Percentiles rank a stretch among this genome's conserved stretches.
phyloP scores from a whole-genome alignment of 1,139 yeast genomes.

The Eremothecium gossypii region DNA sequence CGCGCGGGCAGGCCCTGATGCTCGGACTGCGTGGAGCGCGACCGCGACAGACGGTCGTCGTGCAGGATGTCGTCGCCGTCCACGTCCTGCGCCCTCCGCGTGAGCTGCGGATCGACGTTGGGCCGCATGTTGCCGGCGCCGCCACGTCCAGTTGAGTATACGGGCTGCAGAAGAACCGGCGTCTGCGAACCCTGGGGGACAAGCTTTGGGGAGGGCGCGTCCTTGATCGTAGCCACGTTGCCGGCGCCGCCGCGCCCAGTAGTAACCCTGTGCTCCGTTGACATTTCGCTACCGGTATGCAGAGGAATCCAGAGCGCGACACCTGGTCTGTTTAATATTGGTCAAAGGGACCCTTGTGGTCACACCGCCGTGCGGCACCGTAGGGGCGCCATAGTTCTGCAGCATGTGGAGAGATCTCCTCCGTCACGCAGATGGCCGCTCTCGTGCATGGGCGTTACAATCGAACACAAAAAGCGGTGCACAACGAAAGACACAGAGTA shows the following conservation, averaged over 20 bases:
- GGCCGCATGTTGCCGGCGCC: constrained; percentile 72
- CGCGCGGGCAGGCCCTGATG: constrained; percentile 20
- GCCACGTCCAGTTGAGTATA: constrained; percentile 70
- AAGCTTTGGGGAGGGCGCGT: constrained; percentile 44
- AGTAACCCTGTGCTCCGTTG: constrained; percentile 30
- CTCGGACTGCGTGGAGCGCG: constrained; percentile 4
- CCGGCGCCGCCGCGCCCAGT: constrained; percentile 83
- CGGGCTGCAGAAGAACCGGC: constrained; percentile 49
- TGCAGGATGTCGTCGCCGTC: constrained; percentile 30
- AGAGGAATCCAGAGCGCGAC: too few species aligned
- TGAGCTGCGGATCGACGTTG: constrained; percentile 51
- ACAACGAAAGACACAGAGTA: too few species aligned
- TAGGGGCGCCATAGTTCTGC: too few species aligned
- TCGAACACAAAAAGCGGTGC: too few species aligned
- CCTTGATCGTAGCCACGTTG: constrained; percentile 43
- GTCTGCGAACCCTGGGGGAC: constrained; percentile 56
- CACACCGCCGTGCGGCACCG: too few species aligned
- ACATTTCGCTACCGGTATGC: not conserved
- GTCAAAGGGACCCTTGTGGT: too few species aligned
- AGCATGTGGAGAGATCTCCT: too few species aligned
- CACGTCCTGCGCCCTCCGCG: constrained; percentile 65
- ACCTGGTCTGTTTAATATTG: too few species aligned
- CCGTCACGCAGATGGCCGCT: too few species aligned
- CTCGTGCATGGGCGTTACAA: too few species aligned
- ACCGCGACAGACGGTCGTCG: constrained; percentile 2